Percentiles rank a stretch among this genome's conserved stretches.
These are phyloP conservation scores for Isoetes engelmannii DNA, from an alignment of 83 land plant genomes.

Conservation along the genomic window DNA sequence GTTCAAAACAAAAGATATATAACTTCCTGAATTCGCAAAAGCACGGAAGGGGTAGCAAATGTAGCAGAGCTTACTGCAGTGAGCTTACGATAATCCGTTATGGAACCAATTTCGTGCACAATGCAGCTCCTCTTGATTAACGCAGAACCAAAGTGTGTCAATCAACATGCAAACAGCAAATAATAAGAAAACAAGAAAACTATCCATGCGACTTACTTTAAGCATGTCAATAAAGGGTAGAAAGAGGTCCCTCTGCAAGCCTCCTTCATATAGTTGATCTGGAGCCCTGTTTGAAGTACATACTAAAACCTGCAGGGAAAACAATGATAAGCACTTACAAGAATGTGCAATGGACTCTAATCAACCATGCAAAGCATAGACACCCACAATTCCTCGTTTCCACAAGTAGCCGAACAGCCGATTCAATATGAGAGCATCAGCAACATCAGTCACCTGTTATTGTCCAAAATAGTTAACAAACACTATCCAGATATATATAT, in stretches of 20 bases:
- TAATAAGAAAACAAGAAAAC: neutral
- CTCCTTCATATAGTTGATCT: constrained; percentile 85
- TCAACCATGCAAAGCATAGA: too few species aligned
- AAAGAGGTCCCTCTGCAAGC: constrained; percentile 85
- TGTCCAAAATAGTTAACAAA: too few species aligned
- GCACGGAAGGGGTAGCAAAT: too few species aligned
- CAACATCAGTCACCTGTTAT: constrained; percentile 93
- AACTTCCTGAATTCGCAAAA: neutral
- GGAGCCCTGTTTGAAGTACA: constrained; percentile 95
- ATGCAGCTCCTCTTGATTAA: constrained; percentile 71
- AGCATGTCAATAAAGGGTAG: constrained; percentile 89
- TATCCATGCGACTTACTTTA: constrained; percentile 51
- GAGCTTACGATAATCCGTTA: constrained; percentile 75
- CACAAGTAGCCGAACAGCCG: constrained; percentile 80
- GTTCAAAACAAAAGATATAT: constrained; percentile 1
- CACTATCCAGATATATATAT: too few species aligned
- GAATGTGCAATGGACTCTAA: too few species aligned
- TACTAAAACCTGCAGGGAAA: constrained; percentile 56
- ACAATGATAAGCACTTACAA: neutral
- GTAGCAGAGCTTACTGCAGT: constrained; percentile 52
- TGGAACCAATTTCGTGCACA: constrained; percentile 75
- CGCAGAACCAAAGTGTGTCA: neutral
- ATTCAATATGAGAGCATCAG: constrained; percentile 92
- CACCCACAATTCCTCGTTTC: constrained; percentile 73
- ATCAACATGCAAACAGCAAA: neutral